Evolutionary conservation across 2,329 filamentous ascomycete species (phyloP).

Genomic region (Fusarium gaditjirri): DNA sequence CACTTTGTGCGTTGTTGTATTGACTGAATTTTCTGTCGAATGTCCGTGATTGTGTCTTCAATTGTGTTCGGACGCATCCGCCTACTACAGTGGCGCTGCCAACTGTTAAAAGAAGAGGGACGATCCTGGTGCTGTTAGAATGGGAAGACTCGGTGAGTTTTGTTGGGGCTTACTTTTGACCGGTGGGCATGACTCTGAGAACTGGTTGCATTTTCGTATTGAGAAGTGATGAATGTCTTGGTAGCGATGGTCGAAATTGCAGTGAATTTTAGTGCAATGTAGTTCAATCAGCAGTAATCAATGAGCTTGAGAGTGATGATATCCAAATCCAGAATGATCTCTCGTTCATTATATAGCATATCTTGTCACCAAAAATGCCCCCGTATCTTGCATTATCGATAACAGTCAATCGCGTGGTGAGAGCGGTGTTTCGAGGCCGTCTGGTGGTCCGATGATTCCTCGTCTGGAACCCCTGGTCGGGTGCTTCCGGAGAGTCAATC

Average conservation of each 20-base stretch:
- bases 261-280: not conserved
- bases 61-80: conserved; percentile 27
- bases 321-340: not conserved
- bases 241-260: not conserved
- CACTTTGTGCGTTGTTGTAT: conserved; percentile 39
- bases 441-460: conserved; percentile 26
- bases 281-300: not conserved
- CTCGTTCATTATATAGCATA: conserved; percentile 15
- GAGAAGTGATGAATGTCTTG: not conserved
- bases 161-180: conserved; percentile 28
- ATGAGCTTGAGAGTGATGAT: not conserved
- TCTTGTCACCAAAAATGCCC: not conserved
- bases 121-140: conserved; percentile 29
- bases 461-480: conserved; percentile 20
- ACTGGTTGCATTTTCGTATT: conserved; percentile 31
- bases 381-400: conserved; percentile 9
- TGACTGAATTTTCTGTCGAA: conserved; percentile 41
- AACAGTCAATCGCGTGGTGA: conserved; percentile 16
- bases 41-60: conserved; percentile 25
- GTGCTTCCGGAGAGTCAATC: conserved; percentile 21
- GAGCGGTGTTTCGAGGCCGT: conserved; percentile 29
- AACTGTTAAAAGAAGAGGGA: conserved; percentile 38
- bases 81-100: conserved; percentile 35
- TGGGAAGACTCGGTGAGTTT: not conserved
- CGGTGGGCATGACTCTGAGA: conserved; percentile 23